A percentile compares a stretch with the other conserved stretches of the same genome.
Evolutionary conservation across 2,329 filamentous ascomycete genomes (phyloP).

Genomic region (Penicillium glabrum): DNA sequence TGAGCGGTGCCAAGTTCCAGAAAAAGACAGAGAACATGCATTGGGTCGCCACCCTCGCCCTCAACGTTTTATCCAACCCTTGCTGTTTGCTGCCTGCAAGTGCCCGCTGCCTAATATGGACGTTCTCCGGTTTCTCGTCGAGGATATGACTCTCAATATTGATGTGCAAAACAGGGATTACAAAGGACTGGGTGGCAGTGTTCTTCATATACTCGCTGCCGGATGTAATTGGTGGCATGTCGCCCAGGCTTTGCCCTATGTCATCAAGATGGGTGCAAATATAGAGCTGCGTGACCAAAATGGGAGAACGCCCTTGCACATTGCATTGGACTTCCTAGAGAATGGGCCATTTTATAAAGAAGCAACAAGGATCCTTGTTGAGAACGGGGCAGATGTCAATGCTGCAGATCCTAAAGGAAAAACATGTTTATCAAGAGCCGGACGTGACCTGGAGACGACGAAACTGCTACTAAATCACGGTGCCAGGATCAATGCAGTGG

Average conservation of each 20-base stretch:
- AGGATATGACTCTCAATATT: conserved; percentile 3
- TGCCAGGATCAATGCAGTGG: neutral
- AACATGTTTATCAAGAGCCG: conserved; percentile 6
- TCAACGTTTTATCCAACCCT: neutral
- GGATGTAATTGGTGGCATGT: conserved; percentile 12
- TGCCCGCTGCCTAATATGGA: conserved; percentile 11
- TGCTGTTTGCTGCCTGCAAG: conserved; percentile 1
- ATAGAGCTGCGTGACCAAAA: conserved; percentile 5
- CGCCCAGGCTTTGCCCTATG: conserved; percentile 9
- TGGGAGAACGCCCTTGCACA: conserved; percentile 6
- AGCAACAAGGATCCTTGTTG: conserved; percentile 1
- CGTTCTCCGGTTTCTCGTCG: conserved; percentile 4
- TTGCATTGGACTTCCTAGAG: neutral
- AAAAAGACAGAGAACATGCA: neutral
- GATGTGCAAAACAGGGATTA: neutral
- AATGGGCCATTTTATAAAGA: conserved; percentile 1
- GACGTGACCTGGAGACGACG: conserved; percentile 2
- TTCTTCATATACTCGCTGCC: conserved; percentile 4
- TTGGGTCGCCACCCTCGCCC: no score
- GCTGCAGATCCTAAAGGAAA: neutral
- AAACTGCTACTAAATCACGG: conserved; percentile 5
- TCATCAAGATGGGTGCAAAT: conserved; percentile 13
- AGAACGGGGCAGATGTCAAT: conserved; percentile 8
- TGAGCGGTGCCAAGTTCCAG: neutral
- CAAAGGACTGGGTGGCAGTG: neutral